Conservation (phyloP, 805 yeast species). For the Torulaspora gathmanii region DNA sequence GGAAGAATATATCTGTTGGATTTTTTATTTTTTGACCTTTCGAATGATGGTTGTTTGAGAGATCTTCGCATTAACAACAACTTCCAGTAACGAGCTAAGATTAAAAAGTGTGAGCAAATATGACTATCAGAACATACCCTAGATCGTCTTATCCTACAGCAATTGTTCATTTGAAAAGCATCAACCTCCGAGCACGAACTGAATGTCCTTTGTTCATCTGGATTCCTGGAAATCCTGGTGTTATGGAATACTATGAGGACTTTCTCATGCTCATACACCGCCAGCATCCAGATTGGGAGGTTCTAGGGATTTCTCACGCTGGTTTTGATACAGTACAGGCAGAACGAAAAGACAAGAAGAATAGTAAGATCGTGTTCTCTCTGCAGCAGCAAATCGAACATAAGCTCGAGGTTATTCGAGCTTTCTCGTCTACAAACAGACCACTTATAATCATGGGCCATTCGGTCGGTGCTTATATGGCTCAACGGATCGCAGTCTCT, state of each 20-base stretch:
- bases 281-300: slow-evolving; percentile 44
- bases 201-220: slow-evolving; percentile 45
- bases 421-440: slow-evolving; percentile 21
- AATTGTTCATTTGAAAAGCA: slow-evolving; percentile 15
- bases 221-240: slow-evolving; percentile 77
- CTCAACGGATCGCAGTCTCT: slow-evolving; percentile 46
- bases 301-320: slow-evolving; percentile 60
- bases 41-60: neutral
- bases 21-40: neutral
- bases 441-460: slow-evolving; percentile 50
- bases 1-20: neutral
- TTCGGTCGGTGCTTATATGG: slow-evolving; percentile 65
- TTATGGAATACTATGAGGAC: slow-evolving; percentile 57
- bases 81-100: neutral
- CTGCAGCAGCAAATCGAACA: slow-evolving; percentile 57
- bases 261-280: slow-evolving; percentile 45
- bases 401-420: slow-evolving; percentile 48
- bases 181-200: neutral
- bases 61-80: neutral
- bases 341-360: slow-evolving; percentile 6
- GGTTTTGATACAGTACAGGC: slow-evolving; percentile 42
- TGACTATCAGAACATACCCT: slow-evolving; percentile 12
- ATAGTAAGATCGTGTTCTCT: slow-evolving; percentile 31
- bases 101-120: neutral
- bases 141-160: slow-evolving; percentile 20